phyloP scores from a whole-genome alignment of 2,329 filamentous ascomycete genomes.

The Xylariaceae sp. region DNA sequence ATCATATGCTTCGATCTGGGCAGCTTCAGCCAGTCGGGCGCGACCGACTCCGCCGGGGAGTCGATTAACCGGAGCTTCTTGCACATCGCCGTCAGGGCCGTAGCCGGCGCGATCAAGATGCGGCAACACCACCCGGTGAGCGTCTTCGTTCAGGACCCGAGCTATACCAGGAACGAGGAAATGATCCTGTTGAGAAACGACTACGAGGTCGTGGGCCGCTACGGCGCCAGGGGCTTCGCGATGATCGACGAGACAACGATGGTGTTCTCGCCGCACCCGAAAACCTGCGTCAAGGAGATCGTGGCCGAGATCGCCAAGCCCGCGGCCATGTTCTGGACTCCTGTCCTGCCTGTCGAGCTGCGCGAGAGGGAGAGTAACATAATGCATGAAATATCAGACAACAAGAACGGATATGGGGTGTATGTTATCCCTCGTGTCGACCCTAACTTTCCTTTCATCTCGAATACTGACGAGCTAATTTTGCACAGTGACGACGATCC shows the following conservation, averaged over 20 bases:
- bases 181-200: conserved; percentile 9
- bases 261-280: conserved; percentile 17
- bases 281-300: conserved; percentile 18
- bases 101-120: conserved; percentile 1
- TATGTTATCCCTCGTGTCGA: background rate
- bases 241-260: conserved; percentile 18
- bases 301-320: conserved; percentile 21
- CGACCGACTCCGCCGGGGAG: background rate
- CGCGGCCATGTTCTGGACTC: conserved; percentile 26
- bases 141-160: conserved; percentile 20
- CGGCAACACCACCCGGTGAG: conserved; percentile 2
- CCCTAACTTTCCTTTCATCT: background rate
- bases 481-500: background rate
- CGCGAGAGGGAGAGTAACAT: background rate
- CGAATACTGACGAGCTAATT: background rate
- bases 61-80: background rate
- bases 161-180: conserved; percentile 15
- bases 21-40: conserved; percentile 11
- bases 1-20: conserved; percentile 20
- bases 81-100: background rate
- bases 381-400: no score
- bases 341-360: conserved; percentile 6
- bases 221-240: conserved; percentile 17
- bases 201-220: conserved; percentile 11
- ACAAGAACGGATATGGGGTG: no score